A percentile compares a stretch with the other conserved stretches of the same genome.
These are phyloP conservation scores for Xylaria multiplex DNA, from an alignment of 2,329 filamentous ascomycete species.

Conservation along the genomic window DNA sequence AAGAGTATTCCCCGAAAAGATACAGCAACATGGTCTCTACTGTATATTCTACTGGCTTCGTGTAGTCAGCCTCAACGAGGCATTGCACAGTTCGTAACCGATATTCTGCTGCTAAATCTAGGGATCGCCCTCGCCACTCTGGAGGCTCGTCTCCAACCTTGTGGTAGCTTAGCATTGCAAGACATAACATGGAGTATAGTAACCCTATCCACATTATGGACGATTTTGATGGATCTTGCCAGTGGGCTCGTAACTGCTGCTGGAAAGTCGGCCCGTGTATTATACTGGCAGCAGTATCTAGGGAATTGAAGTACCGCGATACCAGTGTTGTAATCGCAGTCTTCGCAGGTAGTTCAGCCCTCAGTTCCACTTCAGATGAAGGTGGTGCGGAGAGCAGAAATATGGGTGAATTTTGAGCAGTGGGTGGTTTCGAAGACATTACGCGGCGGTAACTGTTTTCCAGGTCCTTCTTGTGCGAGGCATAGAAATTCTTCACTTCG, in stretches of 20 bases:
- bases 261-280: slow-evolving; percentile 88
- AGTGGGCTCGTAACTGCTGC: slow-evolving; percentile 72
- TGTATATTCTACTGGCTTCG: slow-evolving; percentile 76
- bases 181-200: slow-evolving; percentile 78
- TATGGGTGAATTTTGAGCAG: slow-evolving; percentile 72
- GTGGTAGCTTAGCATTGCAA: slow-evolving; percentile 82
- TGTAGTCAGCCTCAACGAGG: slow-evolving; percentile 79
- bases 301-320: slow-evolving; percentile 88
- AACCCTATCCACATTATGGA: slow-evolving; percentile 82
- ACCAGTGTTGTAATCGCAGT: slow-evolving; percentile 86
- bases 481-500: slow-evolving; percentile 93
- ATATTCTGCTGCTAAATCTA: slow-evolving; percentile 72
- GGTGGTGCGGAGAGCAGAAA: slow-evolving; percentile 81
- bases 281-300: slow-evolving; percentile 75
- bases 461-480: slow-evolving; percentile 85
- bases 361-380: slow-evolving; percentile 78
- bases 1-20: slow-evolving; percentile 78
- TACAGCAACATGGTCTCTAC: slow-evolving; percentile 83
- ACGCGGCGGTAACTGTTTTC: slow-evolving; percentile 84
- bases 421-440: slow-evolving; percentile 71
- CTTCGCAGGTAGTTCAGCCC: slow-evolving; percentile 82
- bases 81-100: slow-evolving; percentile 80
- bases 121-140: slow-evolving; percentile 75
- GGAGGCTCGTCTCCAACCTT: slow-evolving; percentile 82
- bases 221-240: slow-evolving; percentile 77